These are phyloP conservation scores for Aphanomyces stellatus DNA, from an alignment of 352 stramenopile species.

Conservation along the genomic window DNA sequence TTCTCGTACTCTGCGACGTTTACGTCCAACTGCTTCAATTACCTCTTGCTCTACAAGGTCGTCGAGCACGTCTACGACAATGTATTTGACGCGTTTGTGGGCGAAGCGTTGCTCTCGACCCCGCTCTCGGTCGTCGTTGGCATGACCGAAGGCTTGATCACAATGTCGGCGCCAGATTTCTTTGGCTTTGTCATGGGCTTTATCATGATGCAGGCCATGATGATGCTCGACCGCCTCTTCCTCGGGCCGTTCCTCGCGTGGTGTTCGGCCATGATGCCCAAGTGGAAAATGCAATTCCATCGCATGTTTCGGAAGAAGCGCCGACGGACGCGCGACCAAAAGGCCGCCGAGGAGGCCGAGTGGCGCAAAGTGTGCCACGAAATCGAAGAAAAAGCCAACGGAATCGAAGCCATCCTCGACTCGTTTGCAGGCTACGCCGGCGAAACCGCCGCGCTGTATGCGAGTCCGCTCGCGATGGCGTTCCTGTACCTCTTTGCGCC, in stretches of 20 bases:
- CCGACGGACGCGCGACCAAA: constrained; percentile 85
- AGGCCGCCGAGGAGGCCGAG: constrained; percentile 85
- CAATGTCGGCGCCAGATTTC: constrained; percentile 93
- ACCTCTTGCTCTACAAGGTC: constrained; percentile 88
- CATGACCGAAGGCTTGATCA: constrained; percentile 89
- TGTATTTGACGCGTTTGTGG: constrained; percentile 74
- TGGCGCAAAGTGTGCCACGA: constrained; percentile 91
- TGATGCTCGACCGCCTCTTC: constrained; percentile 93
- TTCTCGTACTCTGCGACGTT: constrained; percentile 94
- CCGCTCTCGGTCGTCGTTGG: constrained; percentile 88
- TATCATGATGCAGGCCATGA: constrained; percentile 88
- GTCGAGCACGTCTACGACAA: constrained; percentile 75
- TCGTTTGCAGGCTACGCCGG: constrained; percentile 85
- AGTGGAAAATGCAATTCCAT: constrained; percentile 85
- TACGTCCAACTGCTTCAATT: constrained; percentile 86
- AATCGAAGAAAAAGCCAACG: constrained; percentile 89
- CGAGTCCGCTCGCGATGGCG: constrained; percentile 77
- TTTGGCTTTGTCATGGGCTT: constrained; percentile 93
- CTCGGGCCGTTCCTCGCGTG: constrained; percentile 81
- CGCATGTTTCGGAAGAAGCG: constrained; percentile 65
- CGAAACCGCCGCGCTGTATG: constrained; percentile 82
- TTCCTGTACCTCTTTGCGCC: constrained; percentile 86
- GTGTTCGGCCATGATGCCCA: constrained; percentile 76
- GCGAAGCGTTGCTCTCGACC: constrained; percentile 87
- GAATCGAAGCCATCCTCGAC: constrained; percentile 91